phyloP scores from a whole-genome alignment of 2,329 filamentous ascomycete species.

The Alternaria atra region DNA sequence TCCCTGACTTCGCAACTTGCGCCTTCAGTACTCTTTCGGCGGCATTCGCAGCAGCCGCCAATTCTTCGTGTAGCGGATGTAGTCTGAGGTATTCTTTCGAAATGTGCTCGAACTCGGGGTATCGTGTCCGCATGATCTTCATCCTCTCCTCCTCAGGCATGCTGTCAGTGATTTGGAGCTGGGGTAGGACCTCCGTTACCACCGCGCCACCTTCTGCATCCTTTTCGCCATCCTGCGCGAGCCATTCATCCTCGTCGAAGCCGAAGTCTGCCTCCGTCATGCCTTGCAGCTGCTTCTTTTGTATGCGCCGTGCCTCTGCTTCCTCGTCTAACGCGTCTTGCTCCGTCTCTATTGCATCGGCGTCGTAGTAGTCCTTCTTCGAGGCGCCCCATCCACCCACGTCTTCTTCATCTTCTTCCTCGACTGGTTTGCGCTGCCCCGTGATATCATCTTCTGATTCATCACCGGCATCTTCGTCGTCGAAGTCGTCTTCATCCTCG shows the following conservation, averaged over 20 bases:
- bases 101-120: constrained; percentile 91
- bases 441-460: constrained; percentile 45
- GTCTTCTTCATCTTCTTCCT: constrained; percentile 66
- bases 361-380: constrained; percentile 91
- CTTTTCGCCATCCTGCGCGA: constrained; percentile 61
- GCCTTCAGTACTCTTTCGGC: constrained; percentile 57
- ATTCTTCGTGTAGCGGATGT: constrained; percentile 67
- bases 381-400: constrained; percentile 85
- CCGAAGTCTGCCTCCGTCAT: constrained; percentile 94
- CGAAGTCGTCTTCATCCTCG: constrained; percentile 54
- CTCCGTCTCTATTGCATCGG: constrained; percentile 76
- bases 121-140: constrained; percentile 78
- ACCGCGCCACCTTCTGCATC: constrained; percentile 61
- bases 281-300: constrained; percentile 87
- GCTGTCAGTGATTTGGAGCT: constrained; percentile 80
- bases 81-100: constrained; percentile 81
- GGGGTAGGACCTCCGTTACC: constrained; percentile 87
- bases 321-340: constrained; percentile 89
- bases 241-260: constrained; percentile 90
- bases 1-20: constrained; percentile 36
- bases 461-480: constrained; percentile 51
- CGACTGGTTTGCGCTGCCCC: constrained; percentile 49
- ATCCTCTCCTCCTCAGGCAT: constrained; percentile 79
- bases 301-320: constrained; percentile 83
- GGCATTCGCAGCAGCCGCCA: constrained; percentile 67